These are phyloP conservation scores for Lophiostoma macrostomum DNA, from an alignment of 495 filamentous ascomycete genomes.

Conservation along the genomic window DNA sequence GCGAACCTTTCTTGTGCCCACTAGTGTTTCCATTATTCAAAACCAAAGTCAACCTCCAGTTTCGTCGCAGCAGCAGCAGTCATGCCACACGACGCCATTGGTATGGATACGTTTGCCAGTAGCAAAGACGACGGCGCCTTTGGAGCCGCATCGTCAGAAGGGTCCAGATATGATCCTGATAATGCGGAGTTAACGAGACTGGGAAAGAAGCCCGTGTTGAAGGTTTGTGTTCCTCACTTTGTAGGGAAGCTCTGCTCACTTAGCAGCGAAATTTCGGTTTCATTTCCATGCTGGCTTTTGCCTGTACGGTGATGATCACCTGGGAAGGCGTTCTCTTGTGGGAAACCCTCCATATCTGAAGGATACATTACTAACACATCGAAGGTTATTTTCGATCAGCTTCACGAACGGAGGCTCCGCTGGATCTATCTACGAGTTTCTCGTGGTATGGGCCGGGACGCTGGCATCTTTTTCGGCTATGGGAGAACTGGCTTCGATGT, in stretches of 20 bases:
- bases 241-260: neutral
- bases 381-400: conserved; percentile 5
- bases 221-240: conserved; percentile 28
- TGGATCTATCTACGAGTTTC: conserved; percentile 15
- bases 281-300: conserved; percentile 52
- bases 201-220: conserved; percentile 53
- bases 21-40: too few relatives aligned
- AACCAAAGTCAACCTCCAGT: neutral
- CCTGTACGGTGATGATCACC: conserved; percentile 50
- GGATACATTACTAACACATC: neutral
- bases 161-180: conserved; percentile 39
- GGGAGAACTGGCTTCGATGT: conserved; percentile 27
- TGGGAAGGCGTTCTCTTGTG: conserved; percentile 50
- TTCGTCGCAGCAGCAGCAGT: neutral
- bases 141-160: neutral
- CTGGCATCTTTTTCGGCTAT: conserved; percentile 4
- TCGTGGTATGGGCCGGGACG: conserved; percentile 2
- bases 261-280: conserved; percentile 50
- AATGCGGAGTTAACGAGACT: conserved; percentile 43
- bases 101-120: neutral
- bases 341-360: conserved; percentile 11
- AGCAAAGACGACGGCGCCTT: neutral
- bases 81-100: neutral
- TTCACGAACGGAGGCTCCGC: conserved; percentile 20
- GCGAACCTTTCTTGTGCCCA: neutral